Evolutionary conservation across 2,329 filamentous ascomycete species (phyloP), one percentile per base, ranked within the genome.

Genomic region (Aureobasidium sp.): DNA sequence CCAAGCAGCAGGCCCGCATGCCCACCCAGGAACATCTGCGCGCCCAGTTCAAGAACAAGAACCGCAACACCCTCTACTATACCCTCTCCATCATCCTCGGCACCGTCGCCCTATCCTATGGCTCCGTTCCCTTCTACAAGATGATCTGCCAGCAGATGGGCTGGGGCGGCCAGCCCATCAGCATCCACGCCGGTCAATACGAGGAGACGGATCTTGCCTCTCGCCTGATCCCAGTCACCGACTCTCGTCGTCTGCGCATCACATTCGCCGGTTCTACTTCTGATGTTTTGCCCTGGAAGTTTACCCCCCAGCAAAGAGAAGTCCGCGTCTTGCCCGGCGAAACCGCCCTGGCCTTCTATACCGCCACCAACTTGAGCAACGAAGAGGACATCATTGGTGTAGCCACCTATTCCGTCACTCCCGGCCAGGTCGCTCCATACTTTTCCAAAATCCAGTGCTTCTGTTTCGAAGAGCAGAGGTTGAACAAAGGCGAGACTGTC

Each of bases 381-480:
- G 81, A 86, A 59, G 67, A 69, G 57, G 94, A 98, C 73, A 97
- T 98, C 62, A 97, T 98, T 64, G 93, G 93, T 42, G 90, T 98
- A 38, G 93, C 93, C 10, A 98, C 93, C 6, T 98, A 98, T 72
- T 95, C 88, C 65, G 94, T 98, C 25, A 96, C 91, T 2, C 93
- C 93, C 0, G 93, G 83, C 3, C 93, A 98, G 72, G 90, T 95
- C 39, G 91, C 93, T 38, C 90, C 89, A 1, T 98, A 98, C 70
- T 98, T 98, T 67, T 94, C 88, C 80, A 98, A 98, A 79, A 98
- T 98, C 40, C 93, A 98, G 71, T 98, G 93, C 67, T 98, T 98
- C 71, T 98, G 93, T 71, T 98, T 98, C 64, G 93, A 98, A 74
- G 91, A 79, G 68, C 93, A 98, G 77, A 79, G 94, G 57, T 71